Percentiles rank a stretch among this genome's conserved stretches.
Evolutionary conservation across 495 filamentous ascomycete species (phyloP).

Genomic region (Pyronema domesticum): DNA sequence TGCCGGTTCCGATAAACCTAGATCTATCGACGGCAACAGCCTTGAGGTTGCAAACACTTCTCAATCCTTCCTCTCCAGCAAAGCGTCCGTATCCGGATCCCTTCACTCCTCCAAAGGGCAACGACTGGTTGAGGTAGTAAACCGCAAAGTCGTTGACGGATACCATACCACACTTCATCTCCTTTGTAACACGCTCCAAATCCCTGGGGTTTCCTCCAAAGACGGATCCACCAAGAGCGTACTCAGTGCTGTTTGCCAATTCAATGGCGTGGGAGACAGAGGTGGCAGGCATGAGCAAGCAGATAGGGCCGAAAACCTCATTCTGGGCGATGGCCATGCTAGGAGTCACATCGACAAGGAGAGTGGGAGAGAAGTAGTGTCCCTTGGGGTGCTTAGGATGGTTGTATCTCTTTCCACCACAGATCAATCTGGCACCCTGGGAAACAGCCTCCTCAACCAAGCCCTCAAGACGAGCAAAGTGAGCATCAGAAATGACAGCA

Average conservation of each 20-base stretch:
- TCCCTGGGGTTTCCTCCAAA: slow-evolving; percentile 44
- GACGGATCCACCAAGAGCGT: slow-evolving; percentile 65
- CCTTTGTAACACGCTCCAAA: slow-evolving; percentile 42
- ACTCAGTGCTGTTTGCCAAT: slow-evolving; percentile 59
- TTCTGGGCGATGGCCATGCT: slow-evolving; percentile 71
- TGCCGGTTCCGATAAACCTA: slow-evolving; percentile 47
- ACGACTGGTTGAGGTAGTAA: slow-evolving; percentile 66
- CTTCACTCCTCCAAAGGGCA: slow-evolving; percentile 78
- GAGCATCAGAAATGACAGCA: slow-evolving; percentile 64
- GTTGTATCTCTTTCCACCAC: slow-evolving; percentile 51
- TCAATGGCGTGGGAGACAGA: slow-evolving; percentile 42
- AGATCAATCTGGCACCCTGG: slow-evolving; percentile 61
- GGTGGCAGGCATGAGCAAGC: slow-evolving; percentile 57
- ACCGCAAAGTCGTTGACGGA: slow-evolving; percentile 85
- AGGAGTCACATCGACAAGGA: slow-evolving; percentile 66
- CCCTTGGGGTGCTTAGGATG: slow-evolving; percentile 58
- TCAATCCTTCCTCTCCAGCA: slow-evolving; percentile 75
- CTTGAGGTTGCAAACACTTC: slow-evolving; percentile 71
- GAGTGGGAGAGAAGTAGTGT: slow-evolving; percentile 81
- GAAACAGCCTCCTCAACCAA: slow-evolving; percentile 60
- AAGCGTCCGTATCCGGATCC: slow-evolving; percentile 88
- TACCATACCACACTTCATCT: slow-evolving; percentile 72
- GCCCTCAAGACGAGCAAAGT: slow-evolving; percentile 49
- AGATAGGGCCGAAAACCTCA: slow-evolving; percentile 85
- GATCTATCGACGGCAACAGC: slow-evolving; percentile 60